phyloP scores from a whole-genome alignment of 768 basidiomycete species.

The Lentinula sp. region DNA sequence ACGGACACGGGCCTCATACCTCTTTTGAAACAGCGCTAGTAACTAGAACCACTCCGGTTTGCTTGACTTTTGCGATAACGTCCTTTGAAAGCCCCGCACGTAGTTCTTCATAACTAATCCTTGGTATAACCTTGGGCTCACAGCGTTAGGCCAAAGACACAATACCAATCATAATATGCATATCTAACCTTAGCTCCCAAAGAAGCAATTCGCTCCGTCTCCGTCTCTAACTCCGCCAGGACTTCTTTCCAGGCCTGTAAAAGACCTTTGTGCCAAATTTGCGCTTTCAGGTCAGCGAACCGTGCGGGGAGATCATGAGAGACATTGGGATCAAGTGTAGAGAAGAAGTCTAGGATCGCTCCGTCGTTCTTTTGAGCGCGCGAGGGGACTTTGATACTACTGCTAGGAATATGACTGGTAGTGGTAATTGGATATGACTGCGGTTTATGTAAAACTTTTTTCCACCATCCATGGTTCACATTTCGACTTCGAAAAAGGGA shows the following conservation, averaged over 20 bases:
- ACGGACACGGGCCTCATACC: slow-evolving; percentile 24
- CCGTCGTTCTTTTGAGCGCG: background rate
- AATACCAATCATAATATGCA: background rate
- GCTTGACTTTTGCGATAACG: slow-evolving; percentile 38
- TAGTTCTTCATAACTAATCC: slow-evolving; percentile 38
- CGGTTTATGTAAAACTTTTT: background rate
- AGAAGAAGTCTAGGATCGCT: background rate
- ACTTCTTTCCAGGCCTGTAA: slow-evolving; percentile 51
- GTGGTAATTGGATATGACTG: background rate
- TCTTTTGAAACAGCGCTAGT: slow-evolving; percentile 50
- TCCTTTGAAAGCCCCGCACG: slow-evolving; percentile 38
- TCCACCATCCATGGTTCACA: too few relatives aligned
- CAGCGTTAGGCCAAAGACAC: background rate
- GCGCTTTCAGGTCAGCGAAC: slow-evolving; percentile 55
- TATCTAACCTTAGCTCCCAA: slow-evolving; percentile 38
- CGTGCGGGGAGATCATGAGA: slow-evolving; percentile 38
- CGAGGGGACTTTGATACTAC: background rate
- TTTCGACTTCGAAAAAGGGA: too few relatives aligned
- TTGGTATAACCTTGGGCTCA: slow-evolving; percentile 41
- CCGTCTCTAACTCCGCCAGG: slow-evolving; percentile 38
- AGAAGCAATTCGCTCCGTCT: slow-evolving; percentile 39
- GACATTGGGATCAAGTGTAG: background rate
- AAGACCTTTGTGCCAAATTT: slow-evolving; percentile 40
- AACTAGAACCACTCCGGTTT: slow-evolving; percentile 50
- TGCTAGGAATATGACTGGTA: background rate